Conservation (phyloP, 148 eudicot genomes). For the Nyssa sinensis region DNA sequence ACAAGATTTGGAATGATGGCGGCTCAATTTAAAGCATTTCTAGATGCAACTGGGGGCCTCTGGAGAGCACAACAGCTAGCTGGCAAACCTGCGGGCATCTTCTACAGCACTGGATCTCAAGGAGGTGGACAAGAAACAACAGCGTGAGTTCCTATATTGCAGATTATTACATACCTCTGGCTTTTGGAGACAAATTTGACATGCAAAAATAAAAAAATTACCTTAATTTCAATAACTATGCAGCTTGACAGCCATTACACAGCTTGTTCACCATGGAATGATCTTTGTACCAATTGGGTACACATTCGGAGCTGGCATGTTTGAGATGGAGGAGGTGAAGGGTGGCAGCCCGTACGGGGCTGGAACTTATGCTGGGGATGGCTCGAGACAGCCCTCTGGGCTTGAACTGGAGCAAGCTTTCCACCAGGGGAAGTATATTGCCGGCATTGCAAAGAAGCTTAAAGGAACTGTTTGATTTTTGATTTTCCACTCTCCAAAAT, state of each 20-base stretch:
- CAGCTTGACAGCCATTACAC: slow-evolving; percentile 82
- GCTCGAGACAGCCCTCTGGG: slow-evolving; percentile 68
- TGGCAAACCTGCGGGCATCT: slow-evolving; percentile 77
- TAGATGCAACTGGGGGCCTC: slow-evolving; percentile 70
- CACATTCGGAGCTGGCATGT: slow-evolving; percentile 86
- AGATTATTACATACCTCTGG: not conserved
- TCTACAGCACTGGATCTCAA: slow-evolving; percentile 73
- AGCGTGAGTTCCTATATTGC: slow-evolving; percentile 39
- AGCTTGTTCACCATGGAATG: slow-evolving; percentile 78
- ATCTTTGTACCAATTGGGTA: slow-evolving; percentile 78
- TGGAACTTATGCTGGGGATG: slow-evolving; percentile 75
- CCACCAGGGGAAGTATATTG: slow-evolving; percentile 76
- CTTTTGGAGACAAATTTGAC: not conserved
- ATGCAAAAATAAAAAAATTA: not conserved
- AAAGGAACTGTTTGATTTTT: slow-evolving; percentile 41
- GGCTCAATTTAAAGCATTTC: slow-evolving; percentile 75
- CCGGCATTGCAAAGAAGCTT: slow-evolving; percentile 69
- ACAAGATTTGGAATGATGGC: slow-evolving; percentile 85
- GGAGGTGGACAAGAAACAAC: slow-evolving; percentile 93
- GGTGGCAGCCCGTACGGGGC: slow-evolving; percentile 83
- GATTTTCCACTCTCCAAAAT: not conserved
- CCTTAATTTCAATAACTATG: not conserved
- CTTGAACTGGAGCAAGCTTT: slow-evolving; percentile 65
- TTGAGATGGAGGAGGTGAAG: slow-evolving; percentile 66
- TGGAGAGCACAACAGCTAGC: slow-evolving; percentile 70